phyloP scores from a whole-genome alignment of 495 filamentous ascomycete genomes.

The Podospora pseudopauciseta region DNA sequence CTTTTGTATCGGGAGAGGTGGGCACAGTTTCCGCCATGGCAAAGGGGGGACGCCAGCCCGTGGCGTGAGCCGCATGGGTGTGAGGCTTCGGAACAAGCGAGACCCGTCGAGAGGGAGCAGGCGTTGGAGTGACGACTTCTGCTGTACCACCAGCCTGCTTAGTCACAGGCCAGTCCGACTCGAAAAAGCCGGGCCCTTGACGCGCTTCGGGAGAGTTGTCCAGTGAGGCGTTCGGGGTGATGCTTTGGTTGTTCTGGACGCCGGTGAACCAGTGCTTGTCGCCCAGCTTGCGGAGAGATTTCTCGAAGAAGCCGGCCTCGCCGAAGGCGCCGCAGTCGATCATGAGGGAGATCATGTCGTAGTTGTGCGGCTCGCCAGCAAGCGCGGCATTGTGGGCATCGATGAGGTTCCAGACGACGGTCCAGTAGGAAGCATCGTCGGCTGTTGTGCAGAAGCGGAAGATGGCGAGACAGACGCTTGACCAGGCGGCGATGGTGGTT shows the following conservation, averaged over 20 bases:
- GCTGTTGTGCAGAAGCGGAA: slow-evolving; percentile 17
- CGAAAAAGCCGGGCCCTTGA: no score
- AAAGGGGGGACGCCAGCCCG: no score
- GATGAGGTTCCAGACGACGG: slow-evolving; percentile 13
- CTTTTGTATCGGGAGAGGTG: no score
- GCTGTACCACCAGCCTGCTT: no score
- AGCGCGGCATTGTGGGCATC: slow-evolving; percentile 15
- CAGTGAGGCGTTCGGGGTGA: no score
- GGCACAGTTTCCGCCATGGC: no score
- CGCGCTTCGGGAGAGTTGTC: no score
- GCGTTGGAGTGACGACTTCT: no score
- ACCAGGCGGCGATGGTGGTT: slow-evolving; percentile 14
- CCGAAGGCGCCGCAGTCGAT: slow-evolving; percentile 10
- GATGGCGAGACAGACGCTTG: slow-evolving; percentile 16
- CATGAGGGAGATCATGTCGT: slow-evolving; percentile 19
- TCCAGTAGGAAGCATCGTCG: not conserved
- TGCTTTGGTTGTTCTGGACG: not conserved
- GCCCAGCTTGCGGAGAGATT: not conserved
- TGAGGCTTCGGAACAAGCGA: no score
- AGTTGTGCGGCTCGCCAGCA: not conserved
- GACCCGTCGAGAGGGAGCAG: no score
- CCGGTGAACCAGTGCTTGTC: slow-evolving; percentile 14
- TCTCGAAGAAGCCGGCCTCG: slow-evolving; percentile 13
- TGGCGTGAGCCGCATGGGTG: no score
- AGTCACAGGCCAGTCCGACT: no score